Evolutionary conservation across 2,329 filamentous ascomycete species (phyloP), one percentile per base, ranked within the genome.

Genomic region (Cladosporium sp.): DNA sequence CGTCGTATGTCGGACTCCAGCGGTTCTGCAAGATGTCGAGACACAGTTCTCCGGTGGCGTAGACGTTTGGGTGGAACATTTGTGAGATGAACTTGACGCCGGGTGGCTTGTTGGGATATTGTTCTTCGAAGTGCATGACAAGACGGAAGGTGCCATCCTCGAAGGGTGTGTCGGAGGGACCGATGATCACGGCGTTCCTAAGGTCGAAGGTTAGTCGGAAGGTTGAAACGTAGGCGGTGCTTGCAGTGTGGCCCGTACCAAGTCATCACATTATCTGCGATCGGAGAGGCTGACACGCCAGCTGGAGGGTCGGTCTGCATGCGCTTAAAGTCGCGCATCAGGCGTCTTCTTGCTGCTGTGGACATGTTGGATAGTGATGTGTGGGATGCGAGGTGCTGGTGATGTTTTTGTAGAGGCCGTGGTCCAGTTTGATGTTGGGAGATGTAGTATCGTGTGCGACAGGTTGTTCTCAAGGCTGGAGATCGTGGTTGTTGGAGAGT

Each of bases 281-380:
- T 91, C 7, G 95, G 95, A 62, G 93, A 98, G 18, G 95, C 95
- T 70, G 94, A 98, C 62, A 99, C 94, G 66, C 95, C 95, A 60
- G 94, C 94, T 11, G 95, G 95, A 78, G 95, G 95, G 76, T 99
- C 95, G 54, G 94, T 98, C 83, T 99, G 95, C 94, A 99, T 99
- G 80, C 95, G 93, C 93, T 98, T 98, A 87, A 98, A 98, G 84
- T 98, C 95, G 79, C 95, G 91, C 95, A 99, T 98, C 79, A 99
- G 85, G 77, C 95, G 92, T 78, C 95, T 91, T 78, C 95, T 91
- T 72, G 95, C 95, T 72, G 94, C 91, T 69, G 95, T 98, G 74
- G 94, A 98, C 94, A 92, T 93, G 72, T 71, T 81, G 76, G 23
- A 59, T 34, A 34, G 51, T 60, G 30, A 48, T 26, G 30, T 64